Conservation (phyloP, 73 alveolate genomes). For the Diophrys sp. region DNA sequence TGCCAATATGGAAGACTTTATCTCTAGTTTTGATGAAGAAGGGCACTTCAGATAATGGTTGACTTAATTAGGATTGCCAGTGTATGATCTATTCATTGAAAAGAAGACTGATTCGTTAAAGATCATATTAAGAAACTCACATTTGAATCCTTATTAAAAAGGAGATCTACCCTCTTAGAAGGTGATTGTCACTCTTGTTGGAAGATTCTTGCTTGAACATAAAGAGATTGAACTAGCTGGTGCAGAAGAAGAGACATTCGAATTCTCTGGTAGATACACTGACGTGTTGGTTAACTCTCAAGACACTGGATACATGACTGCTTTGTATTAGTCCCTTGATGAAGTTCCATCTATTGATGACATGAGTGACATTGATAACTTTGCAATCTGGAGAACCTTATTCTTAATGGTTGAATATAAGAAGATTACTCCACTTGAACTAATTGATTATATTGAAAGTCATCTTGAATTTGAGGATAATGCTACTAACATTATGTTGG, state of each 20-base stretch:
- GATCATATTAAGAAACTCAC: not conserved
- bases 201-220: not conserved
- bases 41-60: not conserved
- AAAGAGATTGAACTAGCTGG: not conserved
- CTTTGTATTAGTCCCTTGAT: not conserved
- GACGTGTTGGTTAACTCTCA: not conserved
- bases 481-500: not conserved
- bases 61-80: not conserved
- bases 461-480: not conserved
- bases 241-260: not conserved
- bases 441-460: not conserved
- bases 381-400: not conserved
- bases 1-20: not conserved
- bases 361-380: not conserved
- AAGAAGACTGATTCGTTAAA: not conserved
- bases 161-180: not conserved
- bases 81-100: no score
- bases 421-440: not conserved
- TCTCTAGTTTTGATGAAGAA: not conserved
- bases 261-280: not conserved
- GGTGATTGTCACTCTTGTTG: not conserved
- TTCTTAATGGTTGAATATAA: not conserved
- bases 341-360: not conserved
- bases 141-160: no score
- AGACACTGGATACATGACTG: not conserved